Percentiles rank a stretch among this genome's conserved stretches.
phyloP scores from a whole-genome alignment of 495 filamentous ascomycete species.

The Neurospora terricola region DNA sequence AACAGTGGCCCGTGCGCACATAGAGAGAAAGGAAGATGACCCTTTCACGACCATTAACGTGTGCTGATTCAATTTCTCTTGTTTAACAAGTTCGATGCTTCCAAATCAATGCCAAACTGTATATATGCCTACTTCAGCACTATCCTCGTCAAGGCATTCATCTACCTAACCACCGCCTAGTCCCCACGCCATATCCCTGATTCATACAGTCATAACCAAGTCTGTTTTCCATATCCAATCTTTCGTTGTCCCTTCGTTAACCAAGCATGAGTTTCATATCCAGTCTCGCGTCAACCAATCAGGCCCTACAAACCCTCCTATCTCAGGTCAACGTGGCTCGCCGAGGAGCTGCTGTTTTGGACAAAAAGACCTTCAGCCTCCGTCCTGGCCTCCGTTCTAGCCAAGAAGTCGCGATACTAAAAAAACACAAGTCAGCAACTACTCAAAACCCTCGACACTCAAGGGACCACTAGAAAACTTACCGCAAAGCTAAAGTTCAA shows the following conservation, averaged over 20 bases:
- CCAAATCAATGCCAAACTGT: not conserved
- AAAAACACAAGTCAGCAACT: not conserved
- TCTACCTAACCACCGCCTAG: not conserved
- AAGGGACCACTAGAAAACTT: slow-evolving; percentile 8
- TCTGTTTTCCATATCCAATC: not conserved
- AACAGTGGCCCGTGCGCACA: not conserved
- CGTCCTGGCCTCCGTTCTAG: not conserved
- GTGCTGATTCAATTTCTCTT: not conserved
- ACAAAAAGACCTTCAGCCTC: not conserved
- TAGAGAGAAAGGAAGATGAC: not conserved
- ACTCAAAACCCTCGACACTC: not conserved
- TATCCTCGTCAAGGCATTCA: not conserved
- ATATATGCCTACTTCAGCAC: not conserved
- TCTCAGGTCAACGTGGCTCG: not conserved
- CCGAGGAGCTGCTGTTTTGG: not conserved
- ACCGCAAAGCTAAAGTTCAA: slow-evolving; percentile 84
- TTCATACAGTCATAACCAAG: not conserved
- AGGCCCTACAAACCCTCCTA: not conserved
- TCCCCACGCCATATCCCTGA: not conserved
- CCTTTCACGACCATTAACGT: not conserved
- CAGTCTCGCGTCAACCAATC: not conserved
- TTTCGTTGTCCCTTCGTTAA: not conserved
- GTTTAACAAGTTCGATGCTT: not conserved
- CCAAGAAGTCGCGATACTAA: not conserved
- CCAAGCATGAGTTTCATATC: not conserved